Conservation (phyloP, 257 asterid species). For the Solanum ahanhuiri region DNA sequence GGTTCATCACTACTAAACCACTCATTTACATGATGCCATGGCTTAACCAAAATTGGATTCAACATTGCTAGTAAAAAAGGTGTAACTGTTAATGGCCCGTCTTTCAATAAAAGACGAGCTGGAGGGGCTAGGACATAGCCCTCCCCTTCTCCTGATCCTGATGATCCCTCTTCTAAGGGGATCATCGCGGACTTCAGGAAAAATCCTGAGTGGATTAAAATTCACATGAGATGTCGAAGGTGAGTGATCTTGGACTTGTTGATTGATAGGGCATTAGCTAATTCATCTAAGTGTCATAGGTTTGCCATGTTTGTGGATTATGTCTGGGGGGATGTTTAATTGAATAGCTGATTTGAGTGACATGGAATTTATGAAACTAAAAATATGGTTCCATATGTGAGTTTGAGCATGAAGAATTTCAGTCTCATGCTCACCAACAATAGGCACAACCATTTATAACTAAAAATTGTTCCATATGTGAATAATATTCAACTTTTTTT, state of each 20-base stretch:
- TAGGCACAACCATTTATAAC: not conserved
- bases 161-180: not conserved
- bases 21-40: conserved; percentile 5
- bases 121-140: conserved; percentile 7
- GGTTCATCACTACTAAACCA: conserved; percentile 5
- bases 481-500: not conserved
- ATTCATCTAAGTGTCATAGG: conserved; percentile 8
- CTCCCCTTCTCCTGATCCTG: not conserved
- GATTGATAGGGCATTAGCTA: conserved; percentile 7
- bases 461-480: conserved; percentile 28
- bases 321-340: conserved; percentile 15
- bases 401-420: conserved; percentile 21
- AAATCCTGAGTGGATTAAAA: conserved; percentile 15
- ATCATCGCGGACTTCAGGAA: not conserved
- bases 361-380: conserved; percentile 16
- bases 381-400: conserved; percentile 23
- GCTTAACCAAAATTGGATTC: conserved; percentile 3
- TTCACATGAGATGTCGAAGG: conserved; percentile 17
- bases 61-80: conserved; percentile 6
- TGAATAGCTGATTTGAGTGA: conserved; percentile 25
- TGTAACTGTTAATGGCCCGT: conserved; percentile 1
- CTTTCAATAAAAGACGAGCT: conserved; percentile 8
- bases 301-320: conserved; percentile 13
- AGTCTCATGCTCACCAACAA: not conserved
- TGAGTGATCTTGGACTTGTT: not conserved